Conservation (phyloP, 179 eudicot genomes). For the Carnegiea gigantea region DNA sequence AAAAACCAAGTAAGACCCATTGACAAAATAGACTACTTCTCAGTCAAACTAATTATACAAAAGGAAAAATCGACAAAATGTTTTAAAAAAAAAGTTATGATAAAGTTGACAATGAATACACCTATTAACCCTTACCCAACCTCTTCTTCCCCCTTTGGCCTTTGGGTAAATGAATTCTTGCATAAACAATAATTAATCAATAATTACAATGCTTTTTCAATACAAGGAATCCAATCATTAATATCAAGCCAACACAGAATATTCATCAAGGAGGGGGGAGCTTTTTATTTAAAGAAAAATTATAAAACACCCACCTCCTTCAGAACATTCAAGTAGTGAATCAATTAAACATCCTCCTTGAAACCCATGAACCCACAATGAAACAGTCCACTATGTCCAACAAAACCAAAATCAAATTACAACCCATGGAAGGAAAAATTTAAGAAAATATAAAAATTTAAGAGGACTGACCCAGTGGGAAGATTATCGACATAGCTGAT, state of each 20-base stretch:
- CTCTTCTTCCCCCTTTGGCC: no score
- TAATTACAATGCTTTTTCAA: background rate
- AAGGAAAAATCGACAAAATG: background rate
- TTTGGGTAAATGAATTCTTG: background rate
- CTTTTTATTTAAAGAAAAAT: no score
- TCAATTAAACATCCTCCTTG: background rate
- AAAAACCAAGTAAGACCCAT: background rate
- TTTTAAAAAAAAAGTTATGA: no score
- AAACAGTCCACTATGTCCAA: background rate
- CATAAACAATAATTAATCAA: background rate
- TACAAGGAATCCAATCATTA: background rate
- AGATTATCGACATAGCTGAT: slow-evolving; percentile 88
- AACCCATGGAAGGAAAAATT: no score
- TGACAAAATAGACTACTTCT: background rate
- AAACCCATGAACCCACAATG: background rate
- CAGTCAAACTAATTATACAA: background rate
- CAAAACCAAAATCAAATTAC: background rate
- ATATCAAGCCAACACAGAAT: background rate
- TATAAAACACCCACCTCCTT: background rate
- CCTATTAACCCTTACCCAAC: background rate
- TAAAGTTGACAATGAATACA: background rate
- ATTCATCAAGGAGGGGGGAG: background rate
- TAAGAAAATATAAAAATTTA: background rate
- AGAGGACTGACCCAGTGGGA: slow-evolving; percentile 67
- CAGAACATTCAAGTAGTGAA: background rate